Percentiles rank a stretch among this genome's conserved stretches.
Evolutionary conservation across 192 early-diverging fungal genomes (phyloP).

Genomic region (Spinellus fusiger): DNA sequence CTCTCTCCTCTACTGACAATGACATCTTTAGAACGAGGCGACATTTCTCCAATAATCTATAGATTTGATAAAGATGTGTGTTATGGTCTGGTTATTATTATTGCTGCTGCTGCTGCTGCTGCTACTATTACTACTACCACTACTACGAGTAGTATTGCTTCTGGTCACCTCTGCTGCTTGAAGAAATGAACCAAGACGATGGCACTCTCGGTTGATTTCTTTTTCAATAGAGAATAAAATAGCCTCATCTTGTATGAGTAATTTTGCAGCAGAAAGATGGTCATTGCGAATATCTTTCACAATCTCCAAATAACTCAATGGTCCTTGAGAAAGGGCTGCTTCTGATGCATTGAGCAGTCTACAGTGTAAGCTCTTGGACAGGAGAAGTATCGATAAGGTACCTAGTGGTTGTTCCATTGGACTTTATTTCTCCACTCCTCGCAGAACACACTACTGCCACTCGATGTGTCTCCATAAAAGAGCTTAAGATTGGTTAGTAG

Average conservation of each 20-base stretch:
- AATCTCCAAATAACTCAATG: conserved; percentile 55
- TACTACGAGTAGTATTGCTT: too few species aligned
- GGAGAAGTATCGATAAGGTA: conserved; percentile 10
- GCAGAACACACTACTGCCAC: conserved; percentile 84
- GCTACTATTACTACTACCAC: too few species aligned
- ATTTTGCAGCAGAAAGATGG: conserved; percentile 59
- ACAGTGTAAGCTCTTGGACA: not conserved
- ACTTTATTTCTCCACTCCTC: conserved; percentile 74
- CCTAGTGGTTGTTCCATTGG: conserved; percentile 80
- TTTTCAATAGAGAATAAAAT: conserved; percentile 35
- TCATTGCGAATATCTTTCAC: conserved; percentile 68
- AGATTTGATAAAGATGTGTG: too few species aligned
- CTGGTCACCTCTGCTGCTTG: conserved; percentile 64
- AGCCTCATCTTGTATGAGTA: conserved; percentile 36
- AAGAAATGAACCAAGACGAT: conserved; percentile 70
- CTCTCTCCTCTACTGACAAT: conserved; percentile 86
- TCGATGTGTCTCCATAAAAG: conserved; percentile 49
- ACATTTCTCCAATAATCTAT: conserved; percentile 86
- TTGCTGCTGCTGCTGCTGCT: too few species aligned
- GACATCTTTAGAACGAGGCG: conserved; percentile 86
- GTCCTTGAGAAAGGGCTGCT: conserved; percentile 22
- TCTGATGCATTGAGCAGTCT: conserved; percentile 41
- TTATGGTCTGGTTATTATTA: too few species aligned
- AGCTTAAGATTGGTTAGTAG: conserved; percentile 2
- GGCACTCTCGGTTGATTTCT: conserved; percentile 66